Evolutionary conservation across 805 yeast species (phyloP).

Genomic region (Debaryomyces prosopidis): DNA sequence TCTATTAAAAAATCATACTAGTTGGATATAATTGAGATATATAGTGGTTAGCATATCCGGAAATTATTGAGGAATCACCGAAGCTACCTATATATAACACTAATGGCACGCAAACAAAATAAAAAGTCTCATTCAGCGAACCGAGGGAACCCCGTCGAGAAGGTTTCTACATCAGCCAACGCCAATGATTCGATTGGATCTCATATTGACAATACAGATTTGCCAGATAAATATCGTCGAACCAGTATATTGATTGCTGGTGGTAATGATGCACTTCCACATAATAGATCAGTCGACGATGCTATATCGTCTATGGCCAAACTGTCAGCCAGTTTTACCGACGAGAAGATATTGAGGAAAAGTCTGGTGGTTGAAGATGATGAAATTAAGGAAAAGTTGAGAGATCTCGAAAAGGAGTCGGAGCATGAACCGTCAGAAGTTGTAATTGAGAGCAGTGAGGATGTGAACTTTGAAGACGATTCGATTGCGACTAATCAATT

Average conservation of each 20-base stretch:
- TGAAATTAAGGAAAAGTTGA: not conserved
- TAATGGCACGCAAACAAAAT: too few species aligned
- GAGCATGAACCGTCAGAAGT: not conserved
- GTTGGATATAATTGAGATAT: too few species aligned
- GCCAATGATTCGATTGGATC: too few species aligned
- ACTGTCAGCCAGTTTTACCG: constrained; percentile 8
- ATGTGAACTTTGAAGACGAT: not conserved
- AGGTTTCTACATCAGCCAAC: too few species aligned
- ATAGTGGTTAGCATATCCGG: too few species aligned
- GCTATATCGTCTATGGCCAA: constrained; percentile 11
- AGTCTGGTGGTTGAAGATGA: not conserved
- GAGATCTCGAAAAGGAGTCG: not conserved
- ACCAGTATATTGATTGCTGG: constrained; percentile 2
- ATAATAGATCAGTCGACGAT: constrained; percentile 7
- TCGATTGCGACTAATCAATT: constrained; percentile 2
- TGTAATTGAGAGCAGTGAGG: not conserved
- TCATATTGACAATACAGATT: too few species aligned
- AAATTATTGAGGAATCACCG: too few species aligned
- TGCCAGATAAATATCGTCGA: not conserved
- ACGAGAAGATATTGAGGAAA: constrained; percentile 6
- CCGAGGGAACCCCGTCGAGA: too few species aligned
- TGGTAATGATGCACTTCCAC: not conserved
- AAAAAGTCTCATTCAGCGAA: too few species aligned
- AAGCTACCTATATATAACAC: too few species aligned
- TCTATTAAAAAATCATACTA: too few species aligned